Conservation (phyloP, 768 basidiomycete species). For the Lactarius trivialis region DNA sequence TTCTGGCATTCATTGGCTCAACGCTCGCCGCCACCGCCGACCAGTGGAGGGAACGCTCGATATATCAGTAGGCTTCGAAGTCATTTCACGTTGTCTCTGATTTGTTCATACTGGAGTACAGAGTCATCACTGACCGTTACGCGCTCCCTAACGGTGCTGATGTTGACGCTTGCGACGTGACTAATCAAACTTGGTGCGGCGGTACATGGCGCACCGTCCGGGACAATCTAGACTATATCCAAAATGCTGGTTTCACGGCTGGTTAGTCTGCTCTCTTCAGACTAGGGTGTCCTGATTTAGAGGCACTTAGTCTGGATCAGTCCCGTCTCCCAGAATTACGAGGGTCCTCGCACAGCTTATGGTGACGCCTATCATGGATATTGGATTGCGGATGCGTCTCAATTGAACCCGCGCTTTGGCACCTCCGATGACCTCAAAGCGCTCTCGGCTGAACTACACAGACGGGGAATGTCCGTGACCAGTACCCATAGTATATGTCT, state of each 20-base stretch:
- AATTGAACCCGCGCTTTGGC: conserved; percentile 67
- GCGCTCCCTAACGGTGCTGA: conserved; percentile 55
- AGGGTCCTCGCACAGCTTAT: conserved; percentile 63
- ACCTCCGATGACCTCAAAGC: conserved; percentile 64
- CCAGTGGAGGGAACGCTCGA: conserved; percentile 69
- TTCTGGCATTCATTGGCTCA: conserved; percentile 28
- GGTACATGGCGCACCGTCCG: conserved; percentile 76
- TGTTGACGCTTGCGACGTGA: conserved; percentile 49
- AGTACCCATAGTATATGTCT: not conserved
- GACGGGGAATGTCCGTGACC: conserved; percentile 55
- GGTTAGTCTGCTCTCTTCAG: conserved; percentile 32
- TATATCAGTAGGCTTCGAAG: conserved; percentile 57
- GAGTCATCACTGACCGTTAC: conserved; percentile 71
- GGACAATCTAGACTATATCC: conserved; percentile 79
- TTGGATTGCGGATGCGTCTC: conserved; percentile 65
- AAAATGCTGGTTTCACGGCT: conserved; percentile 76
- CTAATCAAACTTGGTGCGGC: conserved; percentile 69
- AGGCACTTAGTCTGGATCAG: conserved; percentile 65
- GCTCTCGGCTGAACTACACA: conserved; percentile 60
- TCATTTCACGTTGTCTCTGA: not conserved
- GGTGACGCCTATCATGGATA: conserved; percentile 86
- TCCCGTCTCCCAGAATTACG: conserved; percentile 72
- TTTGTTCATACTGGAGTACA: conserved; percentile 23
- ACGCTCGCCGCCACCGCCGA: conserved; percentile 57
- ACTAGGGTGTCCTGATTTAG: not conserved